Percentiles rank a stretch among this genome's conserved stretches.
Conservation (phyloP, 1,284 basidiomycete genomes). For the Coniophora puteana region DNA sequence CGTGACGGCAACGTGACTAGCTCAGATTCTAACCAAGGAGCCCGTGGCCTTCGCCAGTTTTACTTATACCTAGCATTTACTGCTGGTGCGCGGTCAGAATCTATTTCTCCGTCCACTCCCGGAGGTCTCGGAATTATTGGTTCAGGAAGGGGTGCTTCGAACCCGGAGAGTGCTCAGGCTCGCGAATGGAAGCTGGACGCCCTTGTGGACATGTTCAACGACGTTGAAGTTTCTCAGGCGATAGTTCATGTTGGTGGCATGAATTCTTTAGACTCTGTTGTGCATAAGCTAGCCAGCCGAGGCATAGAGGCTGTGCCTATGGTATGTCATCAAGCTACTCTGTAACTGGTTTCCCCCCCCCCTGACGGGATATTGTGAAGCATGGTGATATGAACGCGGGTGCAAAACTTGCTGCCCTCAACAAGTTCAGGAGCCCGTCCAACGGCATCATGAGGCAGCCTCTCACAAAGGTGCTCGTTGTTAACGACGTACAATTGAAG, state of each 20-base stretch:
- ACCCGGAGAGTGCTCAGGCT: slow-evolving; percentile 83
- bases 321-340: slow-evolving; percentile 13
- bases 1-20: slow-evolving; percentile 88
- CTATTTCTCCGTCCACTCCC: slow-evolving; percentile 39
- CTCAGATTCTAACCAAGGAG: slow-evolving; percentile 64
- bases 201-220: slow-evolving; percentile 89
- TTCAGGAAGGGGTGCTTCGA: slow-evolving; percentile 75
- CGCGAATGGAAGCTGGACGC: slow-evolving; percentile 98
- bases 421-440: slow-evolving; percentile 69
- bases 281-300: slow-evolving; percentile 84
- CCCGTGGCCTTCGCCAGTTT: slow-evolving; percentile 86
- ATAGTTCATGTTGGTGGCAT: slow-evolving; percentile 90
- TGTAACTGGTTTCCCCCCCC: slow-evolving; percentile 3
- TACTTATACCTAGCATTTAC: slow-evolving; percentile 93
- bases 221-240: slow-evolving; percentile 80
- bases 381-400: slow-evolving; percentile 85
- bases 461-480: slow-evolving; percentile 74
- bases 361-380: slow-evolving; percentile 33
- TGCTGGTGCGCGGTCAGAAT: slow-evolving; percentile 71
- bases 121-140: slow-evolving; percentile 87
- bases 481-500: slow-evolving; percentile 91
- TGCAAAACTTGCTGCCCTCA: slow-evolving; percentile 74
- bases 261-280: slow-evolving; percentile 79
- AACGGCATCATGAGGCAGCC: slow-evolving; percentile 58
- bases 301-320: slow-evolving; percentile 74